Percentiles rank a stretch among this genome's conserved stretches.
Evolutionary conservation across 1,284 basidiomycete species (phyloP).

Genomic region (Ustilago trichophora): DNA sequence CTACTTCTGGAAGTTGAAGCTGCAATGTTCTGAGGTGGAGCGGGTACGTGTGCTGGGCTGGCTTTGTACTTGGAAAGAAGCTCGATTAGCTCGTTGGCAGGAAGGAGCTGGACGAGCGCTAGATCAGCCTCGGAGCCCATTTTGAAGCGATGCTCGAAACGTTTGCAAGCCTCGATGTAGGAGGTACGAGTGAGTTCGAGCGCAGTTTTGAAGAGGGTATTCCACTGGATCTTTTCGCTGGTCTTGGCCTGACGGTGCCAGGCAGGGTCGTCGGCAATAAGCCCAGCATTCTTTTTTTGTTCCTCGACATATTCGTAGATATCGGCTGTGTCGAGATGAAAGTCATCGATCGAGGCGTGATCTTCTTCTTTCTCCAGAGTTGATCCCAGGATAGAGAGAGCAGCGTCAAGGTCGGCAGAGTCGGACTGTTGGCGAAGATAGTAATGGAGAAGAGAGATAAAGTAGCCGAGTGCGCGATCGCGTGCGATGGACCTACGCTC

Average conservation of each 20-base stretch:
- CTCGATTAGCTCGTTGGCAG: not conserved
- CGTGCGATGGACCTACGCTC: constrained; percentile 26
- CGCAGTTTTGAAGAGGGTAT: constrained; percentile 9
- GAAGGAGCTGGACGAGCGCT: constrained; percentile 8
- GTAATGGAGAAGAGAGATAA: constrained; percentile 19
- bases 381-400: constrained; percentile 4
- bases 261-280: constrained; percentile 23
- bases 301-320: constrained; percentile 34
- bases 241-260: constrained; percentile 7
- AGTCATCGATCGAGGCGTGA: constrained; percentile 3
- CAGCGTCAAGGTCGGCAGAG: not conserved
- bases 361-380: constrained; percentile 2
- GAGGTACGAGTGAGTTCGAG: constrained; percentile 18
- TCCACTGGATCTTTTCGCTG: constrained; percentile 21
- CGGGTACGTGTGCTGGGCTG: constrained; percentile 9
- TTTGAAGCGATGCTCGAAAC: constrained; percentile 16
- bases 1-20: not conserved
- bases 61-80: constrained; percentile 5
- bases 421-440: constrained; percentile 14
- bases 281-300: constrained; percentile 18
- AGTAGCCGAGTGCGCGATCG: constrained; percentile 29
- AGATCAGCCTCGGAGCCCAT: constrained; percentile 15
- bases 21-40: not conserved
- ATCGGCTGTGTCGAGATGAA: constrained; percentile 11
- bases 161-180: constrained; percentile 26